Evolutionary conservation across 2,329 filamentous ascomycete genomes (phyloP), one percentile per base, ranked within the genome.

Genomic region (Hawksworthiomyces lignivorus): DNA sequence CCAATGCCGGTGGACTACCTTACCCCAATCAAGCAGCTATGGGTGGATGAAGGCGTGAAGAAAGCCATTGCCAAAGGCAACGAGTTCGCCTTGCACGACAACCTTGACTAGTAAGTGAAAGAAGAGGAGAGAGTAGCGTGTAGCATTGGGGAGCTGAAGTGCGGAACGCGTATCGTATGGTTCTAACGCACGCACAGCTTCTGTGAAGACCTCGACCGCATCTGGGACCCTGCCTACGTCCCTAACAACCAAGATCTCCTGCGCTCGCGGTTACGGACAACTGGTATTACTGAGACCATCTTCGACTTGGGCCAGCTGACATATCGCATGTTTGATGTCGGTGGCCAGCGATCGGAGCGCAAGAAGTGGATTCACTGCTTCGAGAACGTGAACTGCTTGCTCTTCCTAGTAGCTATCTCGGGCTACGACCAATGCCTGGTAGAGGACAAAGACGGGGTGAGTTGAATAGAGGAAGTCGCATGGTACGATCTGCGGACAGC

Each of bases 331-430:
- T 94, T 94, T 63, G 88, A 95, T 56, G 88, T 94, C 35, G 88
- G 88, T 60, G 88, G 88, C 44, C 88, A 95, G 61, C 75, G 88
- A 54, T 94, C 88, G 21, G 88, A 95, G 64, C 83, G 88, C 48
- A 94, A 94, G 75, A 95, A 95, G 70, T 95, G 88, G 88, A 94
- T 95, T 49, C 88, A 95, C 62, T 92, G 88, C 59, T 95, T 95
- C 59, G 88, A 95, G 61, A 92, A 92, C 50, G 88, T 95, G 48
- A 88, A 92, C 57, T 89, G 87, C 52, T 72, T 97, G 41, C 71
- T 97, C 30, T 97, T 97, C 66, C 75, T 97, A 52, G 90, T 95
- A 39, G 89, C 90, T 36, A 89, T 97, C 54, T 95, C 88, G 50
- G 90, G 90, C 46, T 97, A 96, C 62, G 90, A 97, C 59, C 92